Conservation (phyloP, 2,329 filamentous ascomycete genomes). For the Colletotrichum cereale region DNA sequence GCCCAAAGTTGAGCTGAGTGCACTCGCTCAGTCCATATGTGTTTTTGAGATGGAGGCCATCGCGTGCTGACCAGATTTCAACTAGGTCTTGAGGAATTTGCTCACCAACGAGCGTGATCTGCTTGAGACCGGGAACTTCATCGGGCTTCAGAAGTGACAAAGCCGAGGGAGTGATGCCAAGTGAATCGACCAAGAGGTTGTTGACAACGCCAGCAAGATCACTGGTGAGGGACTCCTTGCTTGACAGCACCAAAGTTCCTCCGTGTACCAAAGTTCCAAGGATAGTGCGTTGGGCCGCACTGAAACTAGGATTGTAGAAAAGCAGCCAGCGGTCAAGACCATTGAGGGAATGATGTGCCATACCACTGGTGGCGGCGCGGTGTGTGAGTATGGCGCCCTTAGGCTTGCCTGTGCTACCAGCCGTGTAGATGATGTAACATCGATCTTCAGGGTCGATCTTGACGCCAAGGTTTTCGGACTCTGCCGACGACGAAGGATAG, state of each 20-base stretch:
- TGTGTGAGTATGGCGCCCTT: constrained; percentile 45
- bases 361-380: constrained; percentile 35
- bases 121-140: constrained; percentile 25
- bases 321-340: constrained; percentile 34
- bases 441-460: constrained; percentile 1
- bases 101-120: constrained; percentile 43
- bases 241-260: constrained; percentile 43
- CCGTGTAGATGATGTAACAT: constrained; percentile 45
- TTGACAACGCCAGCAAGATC: constrained; percentile 43
- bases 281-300: constrained; percentile 40
- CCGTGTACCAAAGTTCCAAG: constrained; percentile 41
- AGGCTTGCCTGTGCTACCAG: constrained; percentile 43
- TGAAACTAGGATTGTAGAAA: constrained; percentile 44
- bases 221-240: constrained; percentile 41
- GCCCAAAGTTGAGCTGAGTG: constrained; percentile 36
- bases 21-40: constrained; percentile 46
- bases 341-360: constrained; percentile 29
- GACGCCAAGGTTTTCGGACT: background rate
- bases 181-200: constrained; percentile 34
- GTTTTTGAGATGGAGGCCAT: constrained; percentile 41
- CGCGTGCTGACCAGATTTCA: constrained; percentile 14
- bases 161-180: constrained; percentile 44
- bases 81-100: constrained; percentile 41
- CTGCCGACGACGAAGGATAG: background rate
- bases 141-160: constrained; percentile 36